phyloP scores from a whole-genome alignment of 108 stramenopile genomes.

The Skeletonema costatum region DNA sequence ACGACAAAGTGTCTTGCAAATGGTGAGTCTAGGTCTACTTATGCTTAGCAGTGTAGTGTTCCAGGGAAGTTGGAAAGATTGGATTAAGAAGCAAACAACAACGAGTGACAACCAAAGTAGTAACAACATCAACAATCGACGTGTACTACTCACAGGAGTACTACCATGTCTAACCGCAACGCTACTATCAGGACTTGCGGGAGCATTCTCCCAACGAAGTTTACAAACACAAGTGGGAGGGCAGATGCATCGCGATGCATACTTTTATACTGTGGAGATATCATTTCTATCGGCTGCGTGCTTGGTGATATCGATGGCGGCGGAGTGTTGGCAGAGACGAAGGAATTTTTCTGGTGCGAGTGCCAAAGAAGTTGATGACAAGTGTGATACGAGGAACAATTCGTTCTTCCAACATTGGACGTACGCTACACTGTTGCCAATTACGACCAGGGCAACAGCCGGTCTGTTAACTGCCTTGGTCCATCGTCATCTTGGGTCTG shows the following conservation, averaged over 20 bases:
- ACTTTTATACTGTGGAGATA: constrained; percentile 77
- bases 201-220: constrained; percentile 86
- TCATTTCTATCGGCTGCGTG: constrained; percentile 51
- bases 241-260: constrained; percentile 60
- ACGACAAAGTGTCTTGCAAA: constrained; percentile 68
- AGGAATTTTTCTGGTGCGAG: background rate
- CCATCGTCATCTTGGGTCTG: constrained; percentile 67
- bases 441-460: constrained; percentile 58
- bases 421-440: constrained; percentile 42
- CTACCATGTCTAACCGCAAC: constrained; percentile 67
- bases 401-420: constrained; percentile 27
- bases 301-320: constrained; percentile 37
- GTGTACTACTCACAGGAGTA: constrained; percentile 44
- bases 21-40: constrained; percentile 72
- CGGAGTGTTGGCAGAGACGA: constrained; percentile 5
- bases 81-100: constrained; percentile 6
- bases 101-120: background rate
- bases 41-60: constrained; percentile 67
- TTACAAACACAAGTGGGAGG: constrained; percentile 55
- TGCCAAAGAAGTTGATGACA: background rate
- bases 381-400: background rate
- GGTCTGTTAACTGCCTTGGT: constrained; percentile 81
- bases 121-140: background rate
- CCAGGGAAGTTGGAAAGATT: constrained; percentile 52
- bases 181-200: constrained; percentile 79